Base-by-base conservation (phyloP, 352 stramenopile genomes). In the Phytophthora pini region DNA sequence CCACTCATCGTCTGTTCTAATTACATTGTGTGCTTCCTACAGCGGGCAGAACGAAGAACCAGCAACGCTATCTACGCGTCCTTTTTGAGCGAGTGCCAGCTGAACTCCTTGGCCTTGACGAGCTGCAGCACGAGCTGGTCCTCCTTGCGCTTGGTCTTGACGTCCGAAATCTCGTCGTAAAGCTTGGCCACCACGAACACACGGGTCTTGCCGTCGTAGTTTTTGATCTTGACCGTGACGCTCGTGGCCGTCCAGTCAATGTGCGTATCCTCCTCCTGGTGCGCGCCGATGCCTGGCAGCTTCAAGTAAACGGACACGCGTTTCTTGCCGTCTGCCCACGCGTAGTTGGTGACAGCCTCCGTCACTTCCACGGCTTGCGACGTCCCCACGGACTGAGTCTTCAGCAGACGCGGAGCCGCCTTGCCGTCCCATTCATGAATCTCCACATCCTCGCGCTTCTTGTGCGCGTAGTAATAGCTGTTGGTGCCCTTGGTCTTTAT, bases 401-500 rank as follows among this genome's bases (percentile, higher is more conserved):
- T 94, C 36, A 95, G 80, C 69, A 95, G 61, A 6, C 87, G 85
- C 56, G 85, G 85, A 40, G 77, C 80, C 15, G 80, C 83, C 13
- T 93, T 89, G 45, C 85, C 85, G 69, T 95, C 85, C 85, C 87
- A 95, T 68, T 91, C 72, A 61, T 94, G 84, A 47, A 93, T 79
- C 60, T 94, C 82, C 15, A 88, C 87, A 52, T 88, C 61, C 17
- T 92, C 72, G 56, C 87, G 87, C 76, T 84, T 85, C 77, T 94
- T 93, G 73, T 95, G 87, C 20, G 87, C 87, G 58, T 95, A 95
- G 61, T 95, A 95, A 70, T 95, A 95, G 69, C 82, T 92, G 74
- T 95, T 95, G 44, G 80, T 76, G 24, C 85, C 87, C 70, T 93
- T 94, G 27, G 51, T 81, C 64, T 87, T 87, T 68, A 95, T 95